A percentile compares a stretch with the other conserved stretches of the same genome.
Conservation (phyloP, 176 grass and related monocot genomes). For the Echinochloa phyllopogon region DNA sequence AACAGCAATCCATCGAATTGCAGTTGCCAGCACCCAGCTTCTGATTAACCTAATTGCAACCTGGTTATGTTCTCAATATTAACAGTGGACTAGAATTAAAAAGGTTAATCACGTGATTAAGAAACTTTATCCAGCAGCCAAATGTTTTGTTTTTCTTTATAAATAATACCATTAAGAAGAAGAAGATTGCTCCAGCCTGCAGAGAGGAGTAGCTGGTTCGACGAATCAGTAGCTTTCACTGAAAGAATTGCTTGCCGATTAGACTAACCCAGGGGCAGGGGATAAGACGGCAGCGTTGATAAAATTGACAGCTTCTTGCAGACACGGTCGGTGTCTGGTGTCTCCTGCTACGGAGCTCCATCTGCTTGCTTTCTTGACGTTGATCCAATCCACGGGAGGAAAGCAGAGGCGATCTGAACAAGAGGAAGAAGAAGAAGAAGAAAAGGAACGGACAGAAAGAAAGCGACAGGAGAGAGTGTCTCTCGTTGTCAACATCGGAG, state of each 20-base stretch:
- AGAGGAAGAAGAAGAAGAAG: neutral
- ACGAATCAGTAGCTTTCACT: neutral
- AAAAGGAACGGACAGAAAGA: neutral
- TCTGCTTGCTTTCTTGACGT: conserved; percentile 20
- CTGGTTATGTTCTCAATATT: neutral
- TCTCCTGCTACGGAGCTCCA: neutral
- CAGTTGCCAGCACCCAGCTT: neutral
- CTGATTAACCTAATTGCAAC: neutral
- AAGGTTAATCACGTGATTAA: neutral
- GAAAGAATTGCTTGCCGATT: conserved; percentile 19
- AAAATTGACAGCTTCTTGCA: neutral
- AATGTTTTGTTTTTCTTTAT: neutral
- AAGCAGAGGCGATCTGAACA: neutral
- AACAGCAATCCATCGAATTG: neutral
- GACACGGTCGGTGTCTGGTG: neutral
- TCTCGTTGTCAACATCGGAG: neutral
- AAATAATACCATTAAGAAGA: neutral
- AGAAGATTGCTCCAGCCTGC: neutral
- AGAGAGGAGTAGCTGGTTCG: neutral
- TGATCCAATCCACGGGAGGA: neutral
- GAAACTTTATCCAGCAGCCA: neutral
- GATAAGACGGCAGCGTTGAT: neutral
- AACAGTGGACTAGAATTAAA: neutral
- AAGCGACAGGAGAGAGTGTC: neutral
- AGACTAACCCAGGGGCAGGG: neutral